Evolutionary conservation across 1,284 basidiomycete species (phyloP), one percentile per base, ranked within the genome.

Genomic region (Cryptococcus sp.): DNA sequence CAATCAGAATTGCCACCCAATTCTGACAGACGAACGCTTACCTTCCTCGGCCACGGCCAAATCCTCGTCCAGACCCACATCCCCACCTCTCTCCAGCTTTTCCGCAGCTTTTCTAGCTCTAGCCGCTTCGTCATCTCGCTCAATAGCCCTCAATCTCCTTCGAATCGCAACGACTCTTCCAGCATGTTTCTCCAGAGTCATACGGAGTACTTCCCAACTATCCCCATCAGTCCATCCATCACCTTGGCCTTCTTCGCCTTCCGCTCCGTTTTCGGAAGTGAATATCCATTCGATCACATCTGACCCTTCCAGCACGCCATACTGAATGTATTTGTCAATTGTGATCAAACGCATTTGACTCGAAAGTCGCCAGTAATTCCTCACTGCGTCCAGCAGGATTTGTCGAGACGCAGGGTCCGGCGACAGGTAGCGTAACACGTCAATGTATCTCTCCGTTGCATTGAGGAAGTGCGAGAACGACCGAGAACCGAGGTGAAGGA

Each of bases 391-490:
- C 23, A 93, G 83, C 65, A 91, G 85, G 63, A 88, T 87, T 38
- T 56, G 70, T 20, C 81, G 74, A 47, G 79, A 78, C 3, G 70
- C 85, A 0, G 80, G 67, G 58, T 81, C 83, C 1, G 84, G 80
- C 16, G 80, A 85, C 45, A 98, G 80, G 52, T 83, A 84, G 19
- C 93, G 89, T 8, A 99, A 83, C 0, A 98, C 81, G 13, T 87
- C 85, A n/a, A 98, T 86, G 77, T 99, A 99, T 6, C 92, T 87
- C 76, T 99, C 96, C 61, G 98, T 92, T 7, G 94, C 93, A 76
- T 99, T 99, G 63, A 99, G 85, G 70, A 98, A 89, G 77, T 99
- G 96, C 0, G 94, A 98, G 81, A 99, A 98, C 2, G 93, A 97
- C 19, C 95, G 87, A 11, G 89, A 87, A 50, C 96, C 96, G 55